phyloP scores from a whole-genome alignment of 805 yeast species.

The Suhomyces prunicola region DNA sequence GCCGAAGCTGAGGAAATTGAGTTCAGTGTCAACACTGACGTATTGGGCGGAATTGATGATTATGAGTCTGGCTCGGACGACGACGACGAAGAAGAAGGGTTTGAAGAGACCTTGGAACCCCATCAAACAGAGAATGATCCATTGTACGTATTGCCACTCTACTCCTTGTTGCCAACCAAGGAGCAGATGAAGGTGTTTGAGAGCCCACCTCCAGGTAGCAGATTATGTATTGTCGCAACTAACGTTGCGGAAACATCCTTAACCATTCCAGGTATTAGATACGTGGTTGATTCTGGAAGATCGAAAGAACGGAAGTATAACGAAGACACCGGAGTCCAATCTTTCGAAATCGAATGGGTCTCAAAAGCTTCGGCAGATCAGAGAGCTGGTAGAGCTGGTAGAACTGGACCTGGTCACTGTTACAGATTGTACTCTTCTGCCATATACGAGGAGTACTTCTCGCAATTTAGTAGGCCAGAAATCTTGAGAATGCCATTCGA shows the following conservation, averaged over 20 bases:
- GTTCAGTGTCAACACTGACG: constrained; percentile 49
- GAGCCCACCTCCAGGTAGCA: constrained; percentile 76
- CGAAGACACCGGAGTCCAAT: constrained; percentile 84
- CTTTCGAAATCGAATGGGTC: constrained; percentile 87
- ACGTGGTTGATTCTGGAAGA: constrained; percentile 94
- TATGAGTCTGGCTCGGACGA: constrained; percentile 55
- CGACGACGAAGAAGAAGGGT: constrained; percentile 59
- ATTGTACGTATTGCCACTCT: constrained; percentile 84
- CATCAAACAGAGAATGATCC: constrained; percentile 76
- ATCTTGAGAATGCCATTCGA: constrained; percentile 94
- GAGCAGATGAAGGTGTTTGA: constrained; percentile 94
- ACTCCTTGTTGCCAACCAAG: constrained; percentile 87
- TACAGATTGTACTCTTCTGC: constrained; percentile 92
- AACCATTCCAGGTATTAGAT: constrained; percentile 92
- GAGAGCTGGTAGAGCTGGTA: constrained; percentile 95
- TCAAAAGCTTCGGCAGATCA: constrained; percentile 96
- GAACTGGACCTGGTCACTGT: constrained; percentile 98
- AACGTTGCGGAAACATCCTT: constrained; percentile 97
- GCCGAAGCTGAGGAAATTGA: constrained; percentile 89
- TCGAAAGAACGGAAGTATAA: constrained; percentile 83
- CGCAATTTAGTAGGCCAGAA: constrained; percentile 83
- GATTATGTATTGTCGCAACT: constrained; percentile 92
- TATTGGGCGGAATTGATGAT: constrained; percentile 40
- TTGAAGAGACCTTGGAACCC: constrained; percentile 68
- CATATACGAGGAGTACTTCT: constrained; percentile 80